These are phyloP conservation scores for Colletotrichum simmondsii DNA, from an alignment of 2,329 filamentous ascomycete species.

Conservation along the genomic window DNA sequence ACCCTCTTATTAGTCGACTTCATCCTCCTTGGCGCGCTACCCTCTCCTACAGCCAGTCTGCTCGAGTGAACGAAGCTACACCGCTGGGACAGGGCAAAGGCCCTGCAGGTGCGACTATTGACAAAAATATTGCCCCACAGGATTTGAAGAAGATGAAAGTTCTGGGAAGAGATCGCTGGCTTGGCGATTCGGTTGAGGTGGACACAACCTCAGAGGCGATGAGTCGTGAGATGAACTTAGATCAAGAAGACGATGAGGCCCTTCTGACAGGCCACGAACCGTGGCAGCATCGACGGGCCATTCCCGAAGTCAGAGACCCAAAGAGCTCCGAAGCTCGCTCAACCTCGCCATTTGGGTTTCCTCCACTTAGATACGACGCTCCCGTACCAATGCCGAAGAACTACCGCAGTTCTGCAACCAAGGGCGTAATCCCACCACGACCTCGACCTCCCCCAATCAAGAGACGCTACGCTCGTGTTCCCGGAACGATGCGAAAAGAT, in stretches of 20 bases:
- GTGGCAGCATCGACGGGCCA: constrained; percentile 7
- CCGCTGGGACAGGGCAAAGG: constrained; percentile 2
- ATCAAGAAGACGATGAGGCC: constrained; percentile 3
- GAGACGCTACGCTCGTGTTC: constrained; percentile 18
- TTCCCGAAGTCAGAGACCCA: neutral
- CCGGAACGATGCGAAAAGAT: constrained; percentile 22
- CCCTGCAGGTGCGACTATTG: neutral
- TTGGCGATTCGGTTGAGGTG: constrained; percentile 37
- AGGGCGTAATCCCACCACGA: neutral
- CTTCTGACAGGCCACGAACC: constrained; percentile 8
- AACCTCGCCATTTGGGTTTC: neutral
- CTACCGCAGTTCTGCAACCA: neutral
- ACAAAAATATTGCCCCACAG: constrained; percentile 35
- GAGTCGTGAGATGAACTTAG: constrained; percentile 1
- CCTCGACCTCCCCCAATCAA: constrained; percentile 21
- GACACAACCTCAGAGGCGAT: neutral
- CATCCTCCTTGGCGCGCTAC: constrained; percentile 46
- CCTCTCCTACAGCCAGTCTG: constrained; percentile 18
- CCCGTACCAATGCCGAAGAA: constrained; percentile 6
- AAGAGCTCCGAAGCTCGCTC: neutral
- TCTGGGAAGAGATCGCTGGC: constrained; percentile 38
- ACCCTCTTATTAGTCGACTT: constrained; percentile 47
- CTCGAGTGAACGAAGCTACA: constrained; percentile 14
- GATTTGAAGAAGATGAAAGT: constrained; percentile 30
- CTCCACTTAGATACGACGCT: neutral